A percentile compares a stretch with the other conserved stretches of the same genome.
phyloP scores from a whole-genome alignment of 2,329 filamentous ascomycete genomes.

The Hortaea werneckii region DNA sequence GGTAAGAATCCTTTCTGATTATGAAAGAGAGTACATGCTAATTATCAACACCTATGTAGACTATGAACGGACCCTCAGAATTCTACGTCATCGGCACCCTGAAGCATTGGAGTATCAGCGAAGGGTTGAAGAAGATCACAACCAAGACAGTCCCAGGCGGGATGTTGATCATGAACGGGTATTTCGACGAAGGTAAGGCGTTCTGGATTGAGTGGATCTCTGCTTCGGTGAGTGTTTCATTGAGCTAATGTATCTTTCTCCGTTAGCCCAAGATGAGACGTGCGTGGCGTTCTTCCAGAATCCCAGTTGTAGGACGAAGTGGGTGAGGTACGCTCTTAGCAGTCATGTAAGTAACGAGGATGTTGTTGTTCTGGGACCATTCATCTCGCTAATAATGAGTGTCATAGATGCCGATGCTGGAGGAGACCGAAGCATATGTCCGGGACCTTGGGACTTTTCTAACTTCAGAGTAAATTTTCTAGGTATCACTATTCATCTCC shows the following conservation, averaged over 20 bases:
- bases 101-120: slow-evolving; percentile 29
- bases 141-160: slow-evolving; percentile 23
- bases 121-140: slow-evolving; percentile 27
- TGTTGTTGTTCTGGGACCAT: too few species aligned
- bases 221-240: too few species aligned
- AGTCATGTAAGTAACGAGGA: slow-evolving; percentile 11
- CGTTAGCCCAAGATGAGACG: slow-evolving; percentile 22
- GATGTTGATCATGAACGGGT: slow-evolving; percentile 33
- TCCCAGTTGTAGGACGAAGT: slow-evolving; percentile 31
- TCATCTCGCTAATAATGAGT: too few species aligned
- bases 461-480: neutral
- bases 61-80: slow-evolving; percentile 23
- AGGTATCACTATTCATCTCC: too few species aligned
- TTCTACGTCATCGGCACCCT: slow-evolving; percentile 32
- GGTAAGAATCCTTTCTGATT: too few species aligned
- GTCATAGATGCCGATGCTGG: slow-evolving; percentile 23
- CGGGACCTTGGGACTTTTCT: slow-evolving; percentile 27
- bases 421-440: slow-evolving; percentile 30
- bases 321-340: slow-evolving; percentile 28
- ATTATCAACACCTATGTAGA: slow-evolving; percentile 3
- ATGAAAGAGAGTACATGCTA: slow-evolving; percentile 18
- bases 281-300: slow-evolving; percentile 27
- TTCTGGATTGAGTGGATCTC: too few species aligned
- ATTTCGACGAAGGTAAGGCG: slow-evolving; percentile 26
- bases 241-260: too few species aligned